These are phyloP conservation scores for Onygenales sp. DNA, from an alignment of 2,329 filamentous ascomycete genomes.

Conservation along the genomic window DNA sequence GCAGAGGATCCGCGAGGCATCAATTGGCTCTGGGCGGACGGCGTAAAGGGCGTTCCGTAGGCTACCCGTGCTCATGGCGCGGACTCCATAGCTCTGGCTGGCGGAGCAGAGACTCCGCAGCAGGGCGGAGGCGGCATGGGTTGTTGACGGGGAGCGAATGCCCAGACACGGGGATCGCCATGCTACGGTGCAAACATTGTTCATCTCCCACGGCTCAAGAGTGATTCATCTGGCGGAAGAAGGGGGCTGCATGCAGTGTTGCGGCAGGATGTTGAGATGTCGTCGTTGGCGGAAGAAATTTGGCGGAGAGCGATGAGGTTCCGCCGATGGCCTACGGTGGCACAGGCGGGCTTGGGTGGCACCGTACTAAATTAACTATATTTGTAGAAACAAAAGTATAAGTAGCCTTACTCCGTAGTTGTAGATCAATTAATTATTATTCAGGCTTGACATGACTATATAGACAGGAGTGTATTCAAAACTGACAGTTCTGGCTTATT, in stretches of 20 bases:
- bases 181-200: conserved; percentile 31
- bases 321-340: neutral
- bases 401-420: no score
- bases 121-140: conserved; percentile 1
- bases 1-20: neutral
- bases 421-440: no score
- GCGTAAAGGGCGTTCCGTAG: neutral
- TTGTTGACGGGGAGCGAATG: conserved; percentile 19
- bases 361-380: no score
- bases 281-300: neutral
- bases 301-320: neutral
- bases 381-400: no score
- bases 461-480: no score
- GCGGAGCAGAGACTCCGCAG: conserved; percentile 3
- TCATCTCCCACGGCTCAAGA: conserved; percentile 22
- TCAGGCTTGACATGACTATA: no score
- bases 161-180: conserved; percentile 32
- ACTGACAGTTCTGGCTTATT: no score
- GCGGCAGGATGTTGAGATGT: neutral
- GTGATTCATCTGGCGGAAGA: neutral
- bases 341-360: neutral
- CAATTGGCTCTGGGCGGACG: neutral
- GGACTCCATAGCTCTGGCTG: neutral
- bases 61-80: neutral
- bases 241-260: neutral